Conservation (phyloP, 768 basidiomycete genomes). For the Artomyces pyxidatus region DNA sequence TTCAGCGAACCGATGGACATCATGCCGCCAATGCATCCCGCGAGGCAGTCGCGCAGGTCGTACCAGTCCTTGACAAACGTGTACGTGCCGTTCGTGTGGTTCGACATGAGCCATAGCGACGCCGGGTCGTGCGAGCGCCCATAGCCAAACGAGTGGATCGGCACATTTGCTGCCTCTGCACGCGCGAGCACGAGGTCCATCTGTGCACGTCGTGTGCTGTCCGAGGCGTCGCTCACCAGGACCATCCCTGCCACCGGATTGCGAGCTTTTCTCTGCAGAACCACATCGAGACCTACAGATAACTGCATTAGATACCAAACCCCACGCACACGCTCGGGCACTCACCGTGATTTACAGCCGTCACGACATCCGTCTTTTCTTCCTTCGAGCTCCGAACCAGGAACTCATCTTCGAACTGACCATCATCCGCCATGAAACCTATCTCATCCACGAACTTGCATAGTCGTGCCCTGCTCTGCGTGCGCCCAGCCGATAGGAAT, state of each 20-base stretch:
- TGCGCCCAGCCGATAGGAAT: constrained; percentile 67
- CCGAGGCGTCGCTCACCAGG: constrained; percentile 86
- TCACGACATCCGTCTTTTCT: constrained; percentile 95
- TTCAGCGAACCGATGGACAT: constrained; percentile 89
- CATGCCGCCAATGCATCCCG: constrained; percentile 93
- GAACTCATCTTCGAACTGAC: constrained; percentile 38
- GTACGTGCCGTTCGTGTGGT: constrained; percentile 95
- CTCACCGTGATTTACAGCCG: constrained; percentile 92
- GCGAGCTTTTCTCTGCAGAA: constrained; percentile 87
- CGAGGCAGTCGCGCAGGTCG: constrained; percentile 84
- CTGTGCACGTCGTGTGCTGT: constrained; percentile 87
- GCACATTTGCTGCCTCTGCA: constrained; percentile 92
- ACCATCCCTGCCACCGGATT: constrained; percentile 90
- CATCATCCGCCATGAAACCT: constrained; percentile 30
- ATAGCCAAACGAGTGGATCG: constrained; percentile 96
- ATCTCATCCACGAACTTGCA: constrained; percentile 75
- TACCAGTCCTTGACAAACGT: constrained; percentile 99
- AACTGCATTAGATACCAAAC: not conserved
- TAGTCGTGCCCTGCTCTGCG: constrained; percentile 62
- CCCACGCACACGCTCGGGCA: not conserved
- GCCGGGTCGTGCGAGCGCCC: constrained; percentile 96
- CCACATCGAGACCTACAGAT: constrained; percentile 55
- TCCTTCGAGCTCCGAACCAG: constrained; percentile 72
- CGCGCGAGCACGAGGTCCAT: constrained; percentile 98
- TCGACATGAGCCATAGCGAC: constrained; percentile 97